phyloP scores from a whole-genome alignment of 2,329 filamentous ascomycete genomes.

The Emergomyces orientalis region DNA sequence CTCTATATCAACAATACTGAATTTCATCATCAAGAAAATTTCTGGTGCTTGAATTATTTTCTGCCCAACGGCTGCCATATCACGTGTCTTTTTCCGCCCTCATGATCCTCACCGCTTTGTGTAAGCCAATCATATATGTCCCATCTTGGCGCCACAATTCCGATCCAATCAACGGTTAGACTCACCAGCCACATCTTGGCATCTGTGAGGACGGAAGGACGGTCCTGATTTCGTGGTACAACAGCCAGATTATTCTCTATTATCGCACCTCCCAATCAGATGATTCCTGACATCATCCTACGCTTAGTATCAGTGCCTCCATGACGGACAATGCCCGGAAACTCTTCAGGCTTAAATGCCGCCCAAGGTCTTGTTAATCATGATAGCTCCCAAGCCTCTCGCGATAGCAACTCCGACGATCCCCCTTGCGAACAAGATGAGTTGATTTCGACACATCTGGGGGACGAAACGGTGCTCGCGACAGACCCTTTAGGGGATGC shows the following conservation, averaged over 20 bases:
- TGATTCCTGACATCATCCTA: constrained; percentile 3
- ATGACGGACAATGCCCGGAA: constrained; percentile 17
- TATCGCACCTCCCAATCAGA: not conserved
- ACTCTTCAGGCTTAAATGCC: constrained; percentile 6
- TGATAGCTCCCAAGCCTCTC: not conserved
- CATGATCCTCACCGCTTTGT: constrained; percentile 5
- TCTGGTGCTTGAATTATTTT: constrained; percentile 18
- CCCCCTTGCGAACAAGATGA: constrained; percentile 18
- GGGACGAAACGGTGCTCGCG: constrained; percentile 17
- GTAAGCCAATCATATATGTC: not conserved
- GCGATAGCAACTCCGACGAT: constrained; percentile 11
- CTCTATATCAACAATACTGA: constrained; percentile 14
- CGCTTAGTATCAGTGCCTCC: constrained; percentile 7
- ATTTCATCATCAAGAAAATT: constrained; percentile 8
- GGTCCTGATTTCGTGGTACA: not conserved
- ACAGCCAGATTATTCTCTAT: not conserved
- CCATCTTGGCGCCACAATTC: constrained; percentile 24
- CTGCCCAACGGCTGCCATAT: constrained; percentile 20
- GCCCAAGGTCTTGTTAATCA: not conserved
- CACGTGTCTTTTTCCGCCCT: constrained; percentile 14
- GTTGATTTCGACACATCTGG: constrained; percentile 16
- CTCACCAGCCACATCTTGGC: not conserved
- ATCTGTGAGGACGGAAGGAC: not conserved
- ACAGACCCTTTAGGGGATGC: constrained; percentile 25
- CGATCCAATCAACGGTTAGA: constrained; percentile 9